These are phyloP conservation scores for Aureobasidium sp. DNA, from an alignment of 2,329 filamentous ascomycete genomes.

Conservation along the genomic window DNA sequence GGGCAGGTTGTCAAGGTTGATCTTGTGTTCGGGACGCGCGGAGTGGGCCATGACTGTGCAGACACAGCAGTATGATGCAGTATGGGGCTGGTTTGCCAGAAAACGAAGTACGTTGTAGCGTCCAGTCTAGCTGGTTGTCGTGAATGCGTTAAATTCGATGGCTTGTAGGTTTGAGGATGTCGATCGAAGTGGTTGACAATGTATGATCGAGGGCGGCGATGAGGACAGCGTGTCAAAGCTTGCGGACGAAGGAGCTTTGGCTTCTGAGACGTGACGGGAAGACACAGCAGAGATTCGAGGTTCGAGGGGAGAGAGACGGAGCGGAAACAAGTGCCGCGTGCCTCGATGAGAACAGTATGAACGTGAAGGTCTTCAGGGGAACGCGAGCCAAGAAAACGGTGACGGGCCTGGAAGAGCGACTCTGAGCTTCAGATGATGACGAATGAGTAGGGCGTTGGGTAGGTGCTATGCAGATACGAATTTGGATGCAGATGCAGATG, in stretches of 20 bases:
- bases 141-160: neutral
- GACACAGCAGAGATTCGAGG: neutral
- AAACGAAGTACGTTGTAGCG: neutral
- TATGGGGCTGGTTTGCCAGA: constrained; percentile 3
- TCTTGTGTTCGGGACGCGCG: constrained; percentile 70
- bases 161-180: neutral
- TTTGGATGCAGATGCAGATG: neutral
- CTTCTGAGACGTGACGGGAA: neutral
- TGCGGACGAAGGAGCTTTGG: neutral
- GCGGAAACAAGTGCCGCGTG: neutral
- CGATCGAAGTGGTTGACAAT: neutral
- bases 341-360: constrained; percentile 1
- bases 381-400: constrained; percentile 9
- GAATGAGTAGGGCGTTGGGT: neutral
- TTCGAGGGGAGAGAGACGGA: neutral
- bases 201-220: neutral
- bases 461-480: neutral
- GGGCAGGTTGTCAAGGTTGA: constrained; percentile 73
- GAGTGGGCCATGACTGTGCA: constrained; percentile 68
- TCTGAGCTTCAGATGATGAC: neutral
- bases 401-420: constrained; percentile 2
- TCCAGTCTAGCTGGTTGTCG: constrained; percentile 7
- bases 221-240: constrained; percentile 8
- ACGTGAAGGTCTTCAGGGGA: constrained; percentile 9
- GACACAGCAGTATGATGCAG: neutral